Base-by-base conservation (phyloP, 345 rosid species). In the Boechera retrofracta region DNA sequence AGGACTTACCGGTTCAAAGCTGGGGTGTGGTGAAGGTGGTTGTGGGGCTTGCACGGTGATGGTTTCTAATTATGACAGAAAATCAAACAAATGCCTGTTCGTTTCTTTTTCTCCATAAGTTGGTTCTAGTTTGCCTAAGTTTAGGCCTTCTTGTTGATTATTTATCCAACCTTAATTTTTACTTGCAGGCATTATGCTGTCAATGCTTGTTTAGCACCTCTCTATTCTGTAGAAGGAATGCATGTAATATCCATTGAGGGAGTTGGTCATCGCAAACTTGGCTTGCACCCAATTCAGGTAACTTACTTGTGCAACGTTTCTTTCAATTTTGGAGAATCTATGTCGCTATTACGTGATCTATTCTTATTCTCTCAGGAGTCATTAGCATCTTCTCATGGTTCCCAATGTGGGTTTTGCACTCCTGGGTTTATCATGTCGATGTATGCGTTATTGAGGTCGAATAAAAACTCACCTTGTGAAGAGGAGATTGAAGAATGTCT, bases 401-500 rank as follows among this genome's bases (percentile, higher is more conserved):
- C 98, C 13, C 99, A 95, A 56, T 95, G 99, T 84, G 99, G 99
- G 68, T 95, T 92, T 84, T 95, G 99, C 69, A 95, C 99, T 42
- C 99, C 99, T 36, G 99, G 98, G 51, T 95, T 95, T 85, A 81
- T 95, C 72, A 92, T 95, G 99, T 92, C 98, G 5, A 83, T 95
- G 90, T 95, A 92, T 39, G 92, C 94, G 1, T 80, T 92, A 21
- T 61, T 95, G 69, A 89, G 98, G 86, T 89, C 97, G 12, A 88
- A 87, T 81, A 79, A 75, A 80, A 81, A 72, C 41, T 82, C 81
- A 21, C 98, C 98, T 59, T 78, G 76, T 28, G 97, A 89, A 80
- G 96, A 92, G 82, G 89, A 92, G 80, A 89, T 95, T 65, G 98
- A 92, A 74, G 99, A 92, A 83, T 84, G 88, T 75, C 98, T 95